Evolutionary conservation across 805 yeast genomes (phyloP).

Genomic region (Saturnispora galanensis): DNA sequence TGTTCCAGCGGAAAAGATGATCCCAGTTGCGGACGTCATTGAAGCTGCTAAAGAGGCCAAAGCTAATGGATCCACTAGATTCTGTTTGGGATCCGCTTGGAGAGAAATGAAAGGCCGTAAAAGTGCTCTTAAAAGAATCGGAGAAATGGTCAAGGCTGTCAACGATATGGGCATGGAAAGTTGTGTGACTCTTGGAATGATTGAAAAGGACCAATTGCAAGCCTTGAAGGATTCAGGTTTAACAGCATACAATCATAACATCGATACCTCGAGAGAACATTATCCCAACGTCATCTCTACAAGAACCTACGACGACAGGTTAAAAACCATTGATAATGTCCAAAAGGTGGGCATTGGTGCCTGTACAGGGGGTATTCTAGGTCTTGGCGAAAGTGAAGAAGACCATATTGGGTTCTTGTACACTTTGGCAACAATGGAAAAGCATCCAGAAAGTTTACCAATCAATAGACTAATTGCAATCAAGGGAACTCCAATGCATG

Average conservation of each 20-base stretch:
- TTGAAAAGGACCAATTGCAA: conserved; percentile 52
- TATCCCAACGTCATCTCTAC: conserved; percentile 66
- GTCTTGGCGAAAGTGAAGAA: conserved; percentile 63
- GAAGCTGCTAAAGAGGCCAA: conserved; percentile 57
- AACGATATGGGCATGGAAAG: conserved; percentile 57
- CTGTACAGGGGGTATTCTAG: conserved; percentile 74
- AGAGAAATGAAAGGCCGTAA: conserved; percentile 75
- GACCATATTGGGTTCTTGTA: conserved; percentile 62
- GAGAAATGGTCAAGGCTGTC: conserved; percentile 55
- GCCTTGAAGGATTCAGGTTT: conserved; percentile 57
- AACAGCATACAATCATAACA: conserved; percentile 75
- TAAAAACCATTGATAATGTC: conserved; percentile 55
- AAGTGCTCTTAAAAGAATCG: conserved; percentile 50
- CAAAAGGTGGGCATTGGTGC: conserved; percentile 50
- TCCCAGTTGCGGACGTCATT: conserved; percentile 52
- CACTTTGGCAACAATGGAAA: conserved; percentile 55
- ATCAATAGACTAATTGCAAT: conserved; percentile 71
- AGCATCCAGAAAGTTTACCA: conserved; percentile 79
- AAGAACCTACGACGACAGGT: conserved; percentile 61
- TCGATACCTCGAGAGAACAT: conserved; percentile 71
- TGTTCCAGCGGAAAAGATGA: conserved; percentile 56
- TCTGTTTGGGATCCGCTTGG: conserved; percentile 87
- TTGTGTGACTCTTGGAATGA: conserved; percentile 77
- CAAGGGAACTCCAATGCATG: conserved; percentile 67
- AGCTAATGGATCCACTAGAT: conserved; percentile 62